These are phyloP conservation scores for Taphrina sp. DNA, from an alignment of 1,139 yeast genomes.

Conservation along the genomic window DNA sequence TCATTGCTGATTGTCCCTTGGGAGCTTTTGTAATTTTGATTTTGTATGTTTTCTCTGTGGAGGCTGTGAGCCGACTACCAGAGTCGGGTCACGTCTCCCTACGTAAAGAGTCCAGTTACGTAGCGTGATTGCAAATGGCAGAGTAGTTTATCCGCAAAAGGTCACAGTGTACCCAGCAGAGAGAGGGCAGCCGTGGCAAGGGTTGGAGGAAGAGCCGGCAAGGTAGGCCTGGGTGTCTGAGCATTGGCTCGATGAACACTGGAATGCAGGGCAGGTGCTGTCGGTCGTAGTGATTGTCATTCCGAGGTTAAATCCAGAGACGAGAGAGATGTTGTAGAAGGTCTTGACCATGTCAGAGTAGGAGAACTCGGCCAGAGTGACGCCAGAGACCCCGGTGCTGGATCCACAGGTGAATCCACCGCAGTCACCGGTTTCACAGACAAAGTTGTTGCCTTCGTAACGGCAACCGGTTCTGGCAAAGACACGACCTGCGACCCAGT, in stretches of 20 bases:
- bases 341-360: slow-evolving; percentile 26
- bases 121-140: no score
- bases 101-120: no score
- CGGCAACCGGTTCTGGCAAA: slow-evolving; percentile 29
- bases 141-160: no score
- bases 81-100: no score
- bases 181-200: slow-evolving; percentile 21
- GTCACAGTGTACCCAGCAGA: slow-evolving; percentile 11
- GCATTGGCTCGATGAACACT: slow-evolving; percentile 14
- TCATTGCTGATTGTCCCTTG: no score
- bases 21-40: no score
- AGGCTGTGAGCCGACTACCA: no score
- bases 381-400: slow-evolving; percentile 24
- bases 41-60: no score
- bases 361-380: slow-evolving; percentile 32
- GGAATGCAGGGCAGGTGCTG: slow-evolving; percentile 21
- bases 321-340: slow-evolving; percentile 31
- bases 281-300: slow-evolving; percentile 20
- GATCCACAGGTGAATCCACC: slow-evolving; percentile 14
- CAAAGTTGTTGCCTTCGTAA: slow-evolving; percentile 11
- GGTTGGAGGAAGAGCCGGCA: slow-evolving; percentile 22
- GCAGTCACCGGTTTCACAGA: slow-evolving; percentile 31
- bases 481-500: slow-evolving; percentile 26
- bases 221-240: slow-evolving; percentile 27
- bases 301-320: slow-evolving; percentile 25